A percentile compares a stretch with the other conserved stretches of the same genome.
Conservation (phyloP, 2,329 filamentous ascomycete species). For the Sporothrix mexicana region DNA sequence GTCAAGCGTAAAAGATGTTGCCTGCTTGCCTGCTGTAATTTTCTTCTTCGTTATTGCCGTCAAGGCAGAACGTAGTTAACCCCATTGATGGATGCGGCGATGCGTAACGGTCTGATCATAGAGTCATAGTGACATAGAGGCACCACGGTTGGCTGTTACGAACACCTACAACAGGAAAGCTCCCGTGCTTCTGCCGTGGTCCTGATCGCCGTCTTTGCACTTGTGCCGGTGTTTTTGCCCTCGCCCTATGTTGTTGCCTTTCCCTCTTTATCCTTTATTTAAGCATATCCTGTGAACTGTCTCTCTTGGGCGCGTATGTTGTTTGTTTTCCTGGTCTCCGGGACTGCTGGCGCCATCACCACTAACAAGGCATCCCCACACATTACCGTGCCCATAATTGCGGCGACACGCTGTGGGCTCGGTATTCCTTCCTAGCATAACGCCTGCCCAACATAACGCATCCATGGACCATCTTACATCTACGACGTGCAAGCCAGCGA, state of each 20-base stretch:
- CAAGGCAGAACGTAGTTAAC: no score
- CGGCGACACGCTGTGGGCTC: no score
- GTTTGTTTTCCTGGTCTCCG: background rate
- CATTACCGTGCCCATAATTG: background rate
- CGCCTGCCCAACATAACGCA: no score
- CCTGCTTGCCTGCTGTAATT: background rate
- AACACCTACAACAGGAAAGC: background rate
- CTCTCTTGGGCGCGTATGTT: background rate
- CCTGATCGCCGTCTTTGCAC: background rate
- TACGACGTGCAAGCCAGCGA: no score
- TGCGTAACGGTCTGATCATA: no score
- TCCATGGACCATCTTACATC: no score
- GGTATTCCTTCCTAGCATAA: no score
- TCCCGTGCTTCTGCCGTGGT: background rate
- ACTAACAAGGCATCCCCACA: background rate
- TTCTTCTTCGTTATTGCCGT: background rate
- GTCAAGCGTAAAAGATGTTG: background rate
- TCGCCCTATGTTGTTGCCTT: no score
- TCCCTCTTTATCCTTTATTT: background rate
- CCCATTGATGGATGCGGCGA: no score
- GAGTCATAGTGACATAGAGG: no score
- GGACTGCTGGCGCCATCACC: slow-evolving; percentile 10
- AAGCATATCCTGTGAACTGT: background rate
- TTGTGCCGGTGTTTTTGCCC: no score
- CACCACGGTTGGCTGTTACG: background rate